Conservation (phyloP, 2,329 filamentous ascomycete genomes). For the Ophiocordyceps polyrhachis-furcata region DNA sequence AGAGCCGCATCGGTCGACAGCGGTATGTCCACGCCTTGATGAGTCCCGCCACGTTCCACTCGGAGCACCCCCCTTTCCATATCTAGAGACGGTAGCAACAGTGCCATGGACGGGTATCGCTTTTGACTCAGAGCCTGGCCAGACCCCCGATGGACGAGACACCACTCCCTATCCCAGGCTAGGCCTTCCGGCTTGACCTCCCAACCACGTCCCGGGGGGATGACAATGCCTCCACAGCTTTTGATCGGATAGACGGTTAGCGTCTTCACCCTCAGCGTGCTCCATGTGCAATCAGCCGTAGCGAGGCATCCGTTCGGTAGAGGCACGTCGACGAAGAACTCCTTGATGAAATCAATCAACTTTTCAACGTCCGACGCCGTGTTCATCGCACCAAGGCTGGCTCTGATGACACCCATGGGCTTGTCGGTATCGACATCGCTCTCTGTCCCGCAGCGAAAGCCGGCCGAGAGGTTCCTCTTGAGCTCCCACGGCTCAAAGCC, state of each 20-base stretch:
- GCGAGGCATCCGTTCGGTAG: neutral
- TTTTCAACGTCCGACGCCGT: conserved; percentile 51
- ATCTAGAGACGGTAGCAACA: conserved; percentile 60
- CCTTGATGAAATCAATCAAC: conserved; percentile 53
- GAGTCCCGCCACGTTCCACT: conserved; percentile 29
- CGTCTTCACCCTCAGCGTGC: conserved; percentile 29
- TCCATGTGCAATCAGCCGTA: neutral
- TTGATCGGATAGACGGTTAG: conserved; percentile 82
- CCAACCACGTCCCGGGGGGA: conserved; percentile 51
- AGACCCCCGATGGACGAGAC: conserved; percentile 71
- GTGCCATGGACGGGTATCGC: conserved; percentile 68
- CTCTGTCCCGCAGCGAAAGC: conserved; percentile 68
- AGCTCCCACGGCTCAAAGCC: conserved; percentile 63
- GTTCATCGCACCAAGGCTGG: conserved; percentile 83
- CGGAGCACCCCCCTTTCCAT: conserved; percentile 46
- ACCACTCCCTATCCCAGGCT: conserved; percentile 95
- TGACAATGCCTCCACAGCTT: conserved; percentile 64
- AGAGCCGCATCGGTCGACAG: conserved; percentile 48
- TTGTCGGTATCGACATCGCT: conserved; percentile 69
- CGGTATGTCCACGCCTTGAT: conserved; percentile 30
- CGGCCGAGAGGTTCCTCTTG: conserved; percentile 65
- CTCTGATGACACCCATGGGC: conserved; percentile 70
- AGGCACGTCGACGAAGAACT: conserved; percentile 35
- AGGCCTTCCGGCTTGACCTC: conserved; percentile 65
- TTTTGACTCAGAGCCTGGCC: conserved; percentile 79